Base-by-base conservation (phyloP, 2,329 filamentous ascomycete genomes). In the Didymella glomerata region DNA sequence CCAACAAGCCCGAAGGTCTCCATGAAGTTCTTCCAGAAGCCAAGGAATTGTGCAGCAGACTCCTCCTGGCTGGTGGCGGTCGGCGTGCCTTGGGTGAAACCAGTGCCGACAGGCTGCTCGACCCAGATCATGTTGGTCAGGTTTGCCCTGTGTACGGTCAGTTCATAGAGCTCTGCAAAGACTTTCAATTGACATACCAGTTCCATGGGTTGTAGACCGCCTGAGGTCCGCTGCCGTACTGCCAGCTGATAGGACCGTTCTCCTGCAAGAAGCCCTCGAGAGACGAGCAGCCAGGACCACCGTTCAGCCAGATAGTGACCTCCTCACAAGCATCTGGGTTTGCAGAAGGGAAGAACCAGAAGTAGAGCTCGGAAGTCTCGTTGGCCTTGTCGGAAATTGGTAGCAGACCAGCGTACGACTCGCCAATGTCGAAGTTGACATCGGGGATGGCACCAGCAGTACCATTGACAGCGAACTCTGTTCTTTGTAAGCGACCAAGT, bases 21-120 rank as follows among this genome's bases (percentile, higher is more conserved):
- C 57, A 92, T 78, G 67, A 92, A 93, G 78, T 92, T 92, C 78
- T 89, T 88, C 83, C 88, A 93, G 78, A 92, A 95, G 48, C 89
- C 89, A 16, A 90, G 80, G 73, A 94, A 92, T 65, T 93, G 85
- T n/a, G 79, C 76, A 0, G 89, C 89, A 1, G 90, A 82, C 64
- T 92, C 89, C 28, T 86, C 83, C 64, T 92, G 87, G 66, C 84
- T 85, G 4, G 81, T 86, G 10, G 89, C 89, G 0, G 84, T 90
- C 3, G 86, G 81, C 0, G 78, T 84, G 14, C 90, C 90, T 32
- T 85, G 83, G 0, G 87, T 85, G 73, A 90, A 93, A 14, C 90
- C 90, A 0, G 89, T 90, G 28, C 83, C 83, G 13, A 85, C 80
- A 1, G 86, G 88, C 71, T 91, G 88, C 68, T 91, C 90, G 9